Evolutionary conservation across 805 yeast genomes (phyloP), one percentile per base, ranked within the genome.

Genomic region (Spathaspora girioi): DNA sequence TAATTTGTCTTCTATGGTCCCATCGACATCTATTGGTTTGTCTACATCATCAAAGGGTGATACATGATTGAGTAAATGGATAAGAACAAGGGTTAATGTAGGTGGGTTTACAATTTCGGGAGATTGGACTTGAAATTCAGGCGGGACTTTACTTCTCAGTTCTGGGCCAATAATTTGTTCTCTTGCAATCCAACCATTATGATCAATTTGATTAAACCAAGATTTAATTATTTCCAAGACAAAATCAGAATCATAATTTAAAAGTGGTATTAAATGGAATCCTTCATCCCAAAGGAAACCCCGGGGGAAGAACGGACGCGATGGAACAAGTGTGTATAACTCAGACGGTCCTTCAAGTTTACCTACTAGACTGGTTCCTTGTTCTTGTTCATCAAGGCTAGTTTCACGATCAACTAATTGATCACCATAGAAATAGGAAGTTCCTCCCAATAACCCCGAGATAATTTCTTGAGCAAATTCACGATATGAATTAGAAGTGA

Each of bases 201-300:
- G 88, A 65, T 93, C 97, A 54, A 91, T 89, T 41, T 89, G 69
- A 38, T 78, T 68, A 64, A 93, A 89, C 99, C 99, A 94, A 48
- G 96, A 87, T 61, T 84, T 78, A 51, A 92, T 64, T 15, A 94
- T 84, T 56, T 89, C 94, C 54, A 91, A 73, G 0, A 83, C 89
- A 43, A 92, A 72, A 61, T 89, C 96, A 14, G 88, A 77, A 67
- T 94, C 98, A 64, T 86, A 92, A 46, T 86, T 86, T 58, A 88
- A 67, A 38, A 94, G 72, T 7, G 96, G 96, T 41, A 92, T 73
- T 53, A 93, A 73, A 66, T 93, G 97, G 68, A 94, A 94, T 0
- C 99, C 99, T 69, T 94, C 99, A 68, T 94, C 99, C 99, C 99
- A 94, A 63, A 89, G 90, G 63, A 94, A 94, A 0, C 99, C 99